Conservation (phyloP, 2,329 filamentous ascomycete genomes). For the Colletotrichum sp. region DNA sequence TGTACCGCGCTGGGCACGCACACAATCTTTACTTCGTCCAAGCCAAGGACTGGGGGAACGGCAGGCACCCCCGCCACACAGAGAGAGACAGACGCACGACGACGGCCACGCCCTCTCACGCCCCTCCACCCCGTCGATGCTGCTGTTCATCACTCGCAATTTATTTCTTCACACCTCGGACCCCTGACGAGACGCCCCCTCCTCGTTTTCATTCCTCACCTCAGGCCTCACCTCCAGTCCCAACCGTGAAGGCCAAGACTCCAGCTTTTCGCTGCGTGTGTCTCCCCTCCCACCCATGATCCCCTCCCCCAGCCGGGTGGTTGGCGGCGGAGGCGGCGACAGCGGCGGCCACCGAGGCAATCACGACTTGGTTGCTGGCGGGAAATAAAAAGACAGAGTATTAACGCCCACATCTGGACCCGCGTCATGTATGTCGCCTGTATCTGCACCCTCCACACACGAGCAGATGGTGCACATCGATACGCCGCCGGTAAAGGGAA, state of each 20-base stretch:
- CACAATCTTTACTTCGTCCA: conserved; percentile 18
- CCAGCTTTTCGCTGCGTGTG: background rate
- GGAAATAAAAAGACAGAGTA: background rate
- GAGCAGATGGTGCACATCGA: background rate
- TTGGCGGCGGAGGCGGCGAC: background rate
- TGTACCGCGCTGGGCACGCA: background rate
- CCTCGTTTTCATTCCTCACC: background rate
- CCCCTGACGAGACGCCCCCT: conserved; percentile 4
- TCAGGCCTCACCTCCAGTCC: background rate
- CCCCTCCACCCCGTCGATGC: background rate
- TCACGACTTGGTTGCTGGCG: background rate
- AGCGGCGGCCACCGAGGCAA: background rate
- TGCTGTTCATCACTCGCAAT: background rate
- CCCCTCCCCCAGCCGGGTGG: conserved; percentile 4
- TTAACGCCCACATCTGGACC: background rate
- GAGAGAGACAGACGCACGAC: conserved; percentile 7
- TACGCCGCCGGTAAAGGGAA: background rate
- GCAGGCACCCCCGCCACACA: conserved; percentile 12
- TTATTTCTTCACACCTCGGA: background rate
- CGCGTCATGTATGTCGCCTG: conserved; percentile 1
- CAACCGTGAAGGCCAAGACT: conserved; percentile 1
- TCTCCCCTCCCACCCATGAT: conserved; percentile 2
- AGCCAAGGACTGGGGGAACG: conserved; percentile 19
- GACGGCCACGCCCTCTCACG: conserved; percentile 3
- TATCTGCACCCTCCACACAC: background rate